These are phyloP conservation scores for Fomitopsis betulina DNA, from an alignment of 1,284 basidiomycete species.

Conservation along the genomic window DNA sequence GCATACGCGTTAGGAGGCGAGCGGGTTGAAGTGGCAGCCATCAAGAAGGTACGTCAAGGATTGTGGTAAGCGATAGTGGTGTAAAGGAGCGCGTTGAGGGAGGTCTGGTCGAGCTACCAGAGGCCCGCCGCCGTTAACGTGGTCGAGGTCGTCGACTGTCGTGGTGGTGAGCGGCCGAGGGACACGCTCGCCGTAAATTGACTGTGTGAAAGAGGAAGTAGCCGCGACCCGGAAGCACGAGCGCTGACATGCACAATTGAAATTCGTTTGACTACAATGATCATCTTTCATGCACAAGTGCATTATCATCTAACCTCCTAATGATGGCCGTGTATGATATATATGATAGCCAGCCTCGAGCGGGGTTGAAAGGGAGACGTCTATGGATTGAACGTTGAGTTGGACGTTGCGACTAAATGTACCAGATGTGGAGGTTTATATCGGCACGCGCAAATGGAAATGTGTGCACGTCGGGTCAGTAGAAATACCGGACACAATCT, in stretches of 20 bases:
- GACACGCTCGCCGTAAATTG: constrained; percentile 4
- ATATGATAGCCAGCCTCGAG: no score
- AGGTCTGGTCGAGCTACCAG: constrained; percentile 6
- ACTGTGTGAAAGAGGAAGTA: neutral
- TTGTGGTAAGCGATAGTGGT: constrained; percentile 18
- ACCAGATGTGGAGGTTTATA: no score
- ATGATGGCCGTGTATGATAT: no score
- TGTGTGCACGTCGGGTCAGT: no score
- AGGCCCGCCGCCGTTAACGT: neutral
- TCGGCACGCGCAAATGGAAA: no score
- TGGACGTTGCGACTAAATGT: no score
- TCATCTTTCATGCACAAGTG: neutral
- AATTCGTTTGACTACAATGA: neutral
- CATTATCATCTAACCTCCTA: no score
- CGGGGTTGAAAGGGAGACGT: no score
- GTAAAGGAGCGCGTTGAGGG: constrained; percentile 13
- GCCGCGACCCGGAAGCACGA: neutral
- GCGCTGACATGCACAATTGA: neutral
- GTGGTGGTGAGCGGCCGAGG: neutral
- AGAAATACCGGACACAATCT: no score
- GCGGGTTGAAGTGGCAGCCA: constrained; percentile 23
- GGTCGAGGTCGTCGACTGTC: constrained; percentile 3
- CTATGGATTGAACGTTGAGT: no score
- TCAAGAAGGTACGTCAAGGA: constrained; percentile 17
- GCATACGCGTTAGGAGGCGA: constrained; percentile 16